Evolutionary conservation across 805 yeast species (phyloP).

Genomic region (Yarrowia osloensis): DNA sequence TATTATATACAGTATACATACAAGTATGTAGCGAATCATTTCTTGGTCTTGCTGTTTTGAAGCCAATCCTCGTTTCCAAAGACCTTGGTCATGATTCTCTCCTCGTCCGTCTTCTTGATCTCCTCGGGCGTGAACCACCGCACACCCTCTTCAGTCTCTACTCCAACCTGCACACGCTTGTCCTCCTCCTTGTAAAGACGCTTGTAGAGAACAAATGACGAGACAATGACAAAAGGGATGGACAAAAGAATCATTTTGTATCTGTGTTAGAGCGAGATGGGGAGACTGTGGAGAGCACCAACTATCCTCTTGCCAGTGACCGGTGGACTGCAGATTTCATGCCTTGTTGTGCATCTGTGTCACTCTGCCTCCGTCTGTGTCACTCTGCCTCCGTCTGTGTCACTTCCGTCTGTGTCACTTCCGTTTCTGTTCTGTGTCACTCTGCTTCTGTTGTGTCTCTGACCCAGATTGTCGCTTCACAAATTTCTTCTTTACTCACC

Average conservation of each 20-base stretch:
- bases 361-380: no score
- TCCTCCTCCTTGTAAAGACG: slow-evolving; percentile 44
- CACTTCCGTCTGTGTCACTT: no score
- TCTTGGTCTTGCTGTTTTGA: not conserved
- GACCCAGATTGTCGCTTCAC: no score
- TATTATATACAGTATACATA: not conserved
- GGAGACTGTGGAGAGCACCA: no score
- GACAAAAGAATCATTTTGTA: slow-evolving; percentile 11
- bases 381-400: not conserved
- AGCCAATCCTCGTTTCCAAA: slow-evolving; percentile 18
- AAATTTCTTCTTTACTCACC: not conserved
- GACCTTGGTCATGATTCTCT: not conserved
- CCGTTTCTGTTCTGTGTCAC: no score
- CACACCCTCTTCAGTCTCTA: slow-evolving; percentile 48
- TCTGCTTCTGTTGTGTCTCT: no score
- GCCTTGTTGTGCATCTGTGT: no score
- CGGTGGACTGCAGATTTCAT: no score
- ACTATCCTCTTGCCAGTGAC: no score
- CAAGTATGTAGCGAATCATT: not conserved
- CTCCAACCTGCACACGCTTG: slow-evolving; percentile 51
- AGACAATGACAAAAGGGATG: not conserved
- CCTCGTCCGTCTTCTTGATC: slow-evolving; percentile 5
- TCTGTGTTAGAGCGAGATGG: not conserved
- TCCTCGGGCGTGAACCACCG: slow-evolving; percentile 14
- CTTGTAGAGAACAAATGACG: slow-evolving; percentile 9